These are phyloP conservation scores for Venturia nashicola DNA, from an alignment of 2,329 filamentous ascomycete genomes.

Conservation along the genomic window DNA sequence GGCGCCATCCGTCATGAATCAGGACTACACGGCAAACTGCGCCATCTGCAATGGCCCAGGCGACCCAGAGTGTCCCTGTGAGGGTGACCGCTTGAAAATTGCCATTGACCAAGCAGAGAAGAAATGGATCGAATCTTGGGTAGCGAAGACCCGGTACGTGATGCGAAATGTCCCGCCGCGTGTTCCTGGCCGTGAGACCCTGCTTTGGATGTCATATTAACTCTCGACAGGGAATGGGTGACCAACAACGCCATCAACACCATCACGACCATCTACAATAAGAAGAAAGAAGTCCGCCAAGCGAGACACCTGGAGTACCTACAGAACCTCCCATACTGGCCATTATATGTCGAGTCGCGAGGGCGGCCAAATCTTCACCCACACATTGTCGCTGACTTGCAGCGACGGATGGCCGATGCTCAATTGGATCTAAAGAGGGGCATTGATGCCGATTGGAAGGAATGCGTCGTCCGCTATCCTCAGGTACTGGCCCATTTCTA, in stretches of 20 bases:
- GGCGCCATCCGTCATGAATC: slow-evolving; percentile 1
- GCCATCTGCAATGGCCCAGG: slow-evolving; percentile 11
- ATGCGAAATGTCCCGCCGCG: background rate
- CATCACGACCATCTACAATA: slow-evolving; percentile 10
- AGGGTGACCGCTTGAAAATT: slow-evolving; percentile 6
- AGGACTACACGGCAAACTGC: slow-evolving; percentile 10
- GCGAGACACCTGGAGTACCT: slow-evolving; percentile 1
- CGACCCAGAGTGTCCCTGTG: slow-evolving; percentile 11
- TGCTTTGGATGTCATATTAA: background rate
- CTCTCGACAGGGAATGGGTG: slow-evolving; percentile 10
- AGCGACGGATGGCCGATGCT: slow-evolving; percentile 8
- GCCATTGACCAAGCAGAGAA: slow-evolving; percentile 12
- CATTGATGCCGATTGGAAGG: slow-evolving; percentile 11
- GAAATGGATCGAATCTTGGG: slow-evolving; percentile 11
- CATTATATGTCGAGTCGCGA: slow-evolving; percentile 9
- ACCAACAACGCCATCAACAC: slow-evolving; percentile 9
- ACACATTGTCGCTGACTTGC: slow-evolving; percentile 6
- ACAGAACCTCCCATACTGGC: slow-evolving; percentile 9
- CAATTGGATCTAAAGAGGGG: slow-evolving; percentile 5
- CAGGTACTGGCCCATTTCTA: slow-evolving; percentile 12
- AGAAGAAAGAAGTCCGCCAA: slow-evolving; percentile 6
- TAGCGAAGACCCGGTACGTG: slow-evolving; percentile 10
- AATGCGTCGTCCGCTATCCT: slow-evolving; percentile 11
- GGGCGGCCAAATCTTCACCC: slow-evolving; percentile 11
- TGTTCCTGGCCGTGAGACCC: background rate